Conservation (phyloP, 2,329 filamentous ascomycete genomes). For the Anthostomella pinea region DNA sequence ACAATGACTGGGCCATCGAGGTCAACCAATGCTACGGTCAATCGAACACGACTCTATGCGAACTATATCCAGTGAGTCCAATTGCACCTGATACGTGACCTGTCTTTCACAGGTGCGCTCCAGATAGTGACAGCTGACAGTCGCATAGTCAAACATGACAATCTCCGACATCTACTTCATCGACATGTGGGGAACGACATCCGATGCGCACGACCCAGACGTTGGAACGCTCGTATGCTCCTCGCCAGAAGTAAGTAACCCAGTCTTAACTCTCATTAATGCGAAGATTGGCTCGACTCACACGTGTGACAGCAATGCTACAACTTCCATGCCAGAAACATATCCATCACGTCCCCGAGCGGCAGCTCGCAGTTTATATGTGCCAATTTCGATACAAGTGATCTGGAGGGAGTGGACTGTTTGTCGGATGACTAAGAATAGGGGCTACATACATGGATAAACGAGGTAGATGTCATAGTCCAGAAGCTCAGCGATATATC, state of each 20-base stretch:
- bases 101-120: not conserved
- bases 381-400: slow-evolving; percentile 17
- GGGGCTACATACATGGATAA: not conserved
- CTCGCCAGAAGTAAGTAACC: slow-evolving; percentile 37
- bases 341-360: slow-evolving; percentile 17
- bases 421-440: slow-evolving; percentile 7
- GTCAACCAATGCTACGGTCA: slow-evolving; percentile 63
- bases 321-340: slow-evolving; percentile 17
- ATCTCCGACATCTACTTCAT: slow-evolving; percentile 56
- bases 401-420: slow-evolving; percentile 19
- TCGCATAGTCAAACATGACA: slow-evolving; percentile 37
- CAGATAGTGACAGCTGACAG: not conserved
- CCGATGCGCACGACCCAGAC: slow-evolving; percentile 39
- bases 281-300: slow-evolving; percentile 1
- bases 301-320: slow-evolving; percentile 15
- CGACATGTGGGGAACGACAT: slow-evolving; percentile 54
- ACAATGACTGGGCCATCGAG: slow-evolving; percentile 64
- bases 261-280: not conserved
- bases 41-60: slow-evolving; percentile 33
- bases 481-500: too few relatives aligned
- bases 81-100: not conserved
- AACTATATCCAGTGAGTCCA: slow-evolving; percentile 32
- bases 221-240: slow-evolving; percentile 48
- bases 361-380: slow-evolving; percentile 19
- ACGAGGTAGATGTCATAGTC: not conserved